A percentile compares a stretch with the other conserved stretches of the same genome.
Evolutionary conservation across 352 stramenopile species (phyloP).

Genomic region (Globisporangium irregulare): DNA sequence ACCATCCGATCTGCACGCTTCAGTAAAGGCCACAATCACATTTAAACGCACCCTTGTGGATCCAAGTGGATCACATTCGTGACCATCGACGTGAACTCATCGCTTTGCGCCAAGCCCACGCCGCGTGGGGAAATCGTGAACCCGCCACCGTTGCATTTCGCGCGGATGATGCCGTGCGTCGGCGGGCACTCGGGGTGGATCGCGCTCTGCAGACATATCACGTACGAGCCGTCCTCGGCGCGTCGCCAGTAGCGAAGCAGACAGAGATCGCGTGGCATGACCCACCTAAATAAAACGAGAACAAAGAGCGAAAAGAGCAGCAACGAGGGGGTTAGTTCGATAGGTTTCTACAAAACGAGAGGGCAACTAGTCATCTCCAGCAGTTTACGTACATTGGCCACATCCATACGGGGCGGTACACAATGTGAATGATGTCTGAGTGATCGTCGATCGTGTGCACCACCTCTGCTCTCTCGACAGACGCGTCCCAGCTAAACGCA

Average conservation of each 20-base stretch:
- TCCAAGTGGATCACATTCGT: constrained; percentile 73
- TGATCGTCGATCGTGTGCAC: constrained; percentile 80
- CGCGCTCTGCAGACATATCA: constrained; percentile 76
- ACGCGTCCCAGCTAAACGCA: constrained; percentile 60
- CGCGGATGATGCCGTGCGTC: constrained; percentile 55
- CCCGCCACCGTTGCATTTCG: constrained; percentile 56
- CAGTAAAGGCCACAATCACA: not conserved
- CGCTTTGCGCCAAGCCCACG: constrained; percentile 15
- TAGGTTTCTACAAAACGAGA: not conserved
- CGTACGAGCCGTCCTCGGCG: constrained; percentile 67
- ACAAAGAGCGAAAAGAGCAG: not conserved
- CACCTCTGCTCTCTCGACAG: constrained; percentile 53
- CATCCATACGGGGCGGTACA: constrained; percentile 76
- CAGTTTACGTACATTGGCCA: constrained; percentile 57
- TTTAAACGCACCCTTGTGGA: constrained; percentile 31
- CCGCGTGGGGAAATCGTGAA: constrained; percentile 58
- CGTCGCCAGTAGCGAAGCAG: constrained; percentile 72
- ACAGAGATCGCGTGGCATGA: constrained; percentile 63
- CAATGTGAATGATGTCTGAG: constrained; percentile 74
- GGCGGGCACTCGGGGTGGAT: constrained; percentile 71
- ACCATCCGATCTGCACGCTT: not conserved
- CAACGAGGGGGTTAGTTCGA: no score
- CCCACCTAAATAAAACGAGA: constrained; percentile 34
- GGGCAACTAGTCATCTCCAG: not conserved
- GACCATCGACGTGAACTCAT: constrained; percentile 64